A percentile compares a stretch with the other conserved stretches of the same genome.
Conservation (phyloP, 176 grass and related monocot species). For the Pontederia paniculata region DNA sequence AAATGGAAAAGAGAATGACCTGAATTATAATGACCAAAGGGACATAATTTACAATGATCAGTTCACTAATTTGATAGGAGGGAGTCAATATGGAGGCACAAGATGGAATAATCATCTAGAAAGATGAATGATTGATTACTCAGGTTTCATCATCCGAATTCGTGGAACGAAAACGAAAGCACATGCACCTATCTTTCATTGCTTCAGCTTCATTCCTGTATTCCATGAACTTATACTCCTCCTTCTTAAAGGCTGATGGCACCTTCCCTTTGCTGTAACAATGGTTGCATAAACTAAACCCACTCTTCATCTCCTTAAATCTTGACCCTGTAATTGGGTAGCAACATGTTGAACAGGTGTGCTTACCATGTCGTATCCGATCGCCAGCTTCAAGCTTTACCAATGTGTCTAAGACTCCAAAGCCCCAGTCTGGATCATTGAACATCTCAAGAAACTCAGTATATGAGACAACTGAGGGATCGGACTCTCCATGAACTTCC, state of each 20-base stretch:
- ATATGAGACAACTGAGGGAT: slow-evolving; percentile 89
- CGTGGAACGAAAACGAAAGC: slow-evolving; percentile 71
- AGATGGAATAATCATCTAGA: not conserved
- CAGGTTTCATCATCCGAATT: slow-evolving; percentile 53
- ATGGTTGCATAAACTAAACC: slow-evolving; percentile 73
- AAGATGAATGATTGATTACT: slow-evolving; percentile 18
- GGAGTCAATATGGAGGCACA: slow-evolving; percentile 29
- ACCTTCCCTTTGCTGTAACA: slow-evolving; percentile 99
- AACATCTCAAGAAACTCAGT: slow-evolving; percentile 92
- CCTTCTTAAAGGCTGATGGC: slow-evolving; percentile 67
- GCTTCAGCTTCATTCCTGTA: slow-evolving; percentile 72
- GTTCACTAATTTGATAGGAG: slow-evolving; percentile 37
- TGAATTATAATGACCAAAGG: too few species aligned
- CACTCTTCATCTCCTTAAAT: slow-evolving; percentile 83
- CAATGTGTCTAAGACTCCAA: slow-evolving; percentile 69
- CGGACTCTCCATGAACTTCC: slow-evolving; percentile 87
- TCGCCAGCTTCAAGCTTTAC: slow-evolving; percentile 90
- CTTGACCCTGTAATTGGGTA: slow-evolving; percentile 87
- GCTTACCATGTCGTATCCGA: slow-evolving; percentile 72
- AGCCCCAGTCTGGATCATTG: slow-evolving; percentile 90
- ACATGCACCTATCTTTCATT: slow-evolving; percentile 64
- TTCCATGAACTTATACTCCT: slow-evolving; percentile 94
- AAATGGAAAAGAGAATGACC: too few species aligned
- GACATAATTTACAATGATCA: slow-evolving; percentile 45
- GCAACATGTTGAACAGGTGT: slow-evolving; percentile 68